These are phyloP conservation scores for Cyclostephanos tholiformis DNA, from an alignment of 108 stramenopile species.

Conservation along the genomic window DNA sequence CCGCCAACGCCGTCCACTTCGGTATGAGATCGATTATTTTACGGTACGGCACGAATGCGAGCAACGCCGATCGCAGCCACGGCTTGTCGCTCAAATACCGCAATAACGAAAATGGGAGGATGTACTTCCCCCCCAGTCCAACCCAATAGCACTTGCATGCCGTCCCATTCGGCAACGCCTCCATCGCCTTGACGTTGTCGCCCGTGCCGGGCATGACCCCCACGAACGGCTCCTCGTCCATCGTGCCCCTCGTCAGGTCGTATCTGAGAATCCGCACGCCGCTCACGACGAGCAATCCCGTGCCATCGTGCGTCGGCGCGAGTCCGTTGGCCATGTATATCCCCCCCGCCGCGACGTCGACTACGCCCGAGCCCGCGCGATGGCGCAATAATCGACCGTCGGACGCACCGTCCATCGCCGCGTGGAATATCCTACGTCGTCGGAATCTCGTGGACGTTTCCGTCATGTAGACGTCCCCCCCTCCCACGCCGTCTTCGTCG, in stretches of 20 bases:
- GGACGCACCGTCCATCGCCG: constrained; percentile 32
- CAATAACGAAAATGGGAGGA: constrained; percentile 31
- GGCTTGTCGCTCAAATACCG: constrained; percentile 31
- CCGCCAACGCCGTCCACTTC: constrained; percentile 39
- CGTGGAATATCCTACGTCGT: constrained; percentile 42
- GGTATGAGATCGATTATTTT: constrained; percentile 39
- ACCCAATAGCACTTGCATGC: constrained; percentile 30
- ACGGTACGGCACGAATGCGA: constrained; percentile 38
- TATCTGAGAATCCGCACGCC: constrained; percentile 28
- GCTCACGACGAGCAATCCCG: constrained; percentile 28
- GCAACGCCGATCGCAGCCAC: constrained; percentile 9
- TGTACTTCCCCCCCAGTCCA: constrained; percentile 25
- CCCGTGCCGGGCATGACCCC: constrained; percentile 42
- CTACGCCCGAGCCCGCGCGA: background rate
- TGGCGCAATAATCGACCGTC: constrained; percentile 30
- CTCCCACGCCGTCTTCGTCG: no score
- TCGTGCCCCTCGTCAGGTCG: background rate
- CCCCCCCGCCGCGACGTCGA: constrained; percentile 25
- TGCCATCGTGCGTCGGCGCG: constrained; percentile 17
- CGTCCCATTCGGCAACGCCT: constrained; percentile 23
- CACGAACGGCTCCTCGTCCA: constrained; percentile 17
- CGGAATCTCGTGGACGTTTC: constrained; percentile 36
- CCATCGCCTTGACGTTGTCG: constrained; percentile 38
- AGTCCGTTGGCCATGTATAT: constrained; percentile 42
- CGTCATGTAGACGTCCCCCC: constrained; percentile 33